Evolutionary conservation across 345 rosid species (phyloP).

Genomic region (Syzygium oleosum): DNA sequence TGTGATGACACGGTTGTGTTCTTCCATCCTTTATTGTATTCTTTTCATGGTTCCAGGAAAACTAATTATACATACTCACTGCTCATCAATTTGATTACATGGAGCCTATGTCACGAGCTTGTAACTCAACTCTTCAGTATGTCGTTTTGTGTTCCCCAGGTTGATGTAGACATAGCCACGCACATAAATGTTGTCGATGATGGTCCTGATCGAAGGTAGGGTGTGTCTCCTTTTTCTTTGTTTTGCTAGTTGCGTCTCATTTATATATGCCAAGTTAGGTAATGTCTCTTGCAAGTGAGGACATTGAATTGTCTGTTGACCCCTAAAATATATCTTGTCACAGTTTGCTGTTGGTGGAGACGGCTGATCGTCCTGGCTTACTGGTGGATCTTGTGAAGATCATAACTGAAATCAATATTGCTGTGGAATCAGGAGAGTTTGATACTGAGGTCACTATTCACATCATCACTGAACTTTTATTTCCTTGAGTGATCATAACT

Average conservation of each 20-base stretch:
- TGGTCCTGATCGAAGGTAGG: slow-evolving; percentile 77
- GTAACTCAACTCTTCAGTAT: not conserved
- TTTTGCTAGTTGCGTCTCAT: slow-evolving; percentile 2
- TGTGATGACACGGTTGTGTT: not conserved
- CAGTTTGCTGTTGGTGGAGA: slow-evolving; percentile 86
- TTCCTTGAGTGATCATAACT: not conserved
- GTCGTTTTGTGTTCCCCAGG: slow-evolving; percentile 28
- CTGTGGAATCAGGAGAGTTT: slow-evolving; percentile 94
- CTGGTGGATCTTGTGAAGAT: slow-evolving; percentile 84
- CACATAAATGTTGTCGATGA: slow-evolving; percentile 57
- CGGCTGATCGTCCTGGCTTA: slow-evolving; percentile 95
- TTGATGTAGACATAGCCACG: slow-evolving; percentile 96
- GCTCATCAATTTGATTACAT: not conserved
- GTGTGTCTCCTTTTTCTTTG: slow-evolving; percentile 1
- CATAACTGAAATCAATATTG: slow-evolving; percentile 62
- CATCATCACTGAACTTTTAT: not conserved
- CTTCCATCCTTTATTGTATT: not conserved
- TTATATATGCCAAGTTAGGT: not conserved
- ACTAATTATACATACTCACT: not conserved
- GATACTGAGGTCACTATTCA: slow-evolving; percentile 70
- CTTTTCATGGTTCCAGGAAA: not conserved
- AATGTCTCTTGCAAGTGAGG: not conserved
- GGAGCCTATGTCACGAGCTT: not conserved
- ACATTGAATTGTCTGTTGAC: not conserved
- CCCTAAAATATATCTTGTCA: not conserved